Evolutionary conservation across 1,284 basidiomycete species (phyloP).

Genomic region (Leccinum pachyderme): DNA sequence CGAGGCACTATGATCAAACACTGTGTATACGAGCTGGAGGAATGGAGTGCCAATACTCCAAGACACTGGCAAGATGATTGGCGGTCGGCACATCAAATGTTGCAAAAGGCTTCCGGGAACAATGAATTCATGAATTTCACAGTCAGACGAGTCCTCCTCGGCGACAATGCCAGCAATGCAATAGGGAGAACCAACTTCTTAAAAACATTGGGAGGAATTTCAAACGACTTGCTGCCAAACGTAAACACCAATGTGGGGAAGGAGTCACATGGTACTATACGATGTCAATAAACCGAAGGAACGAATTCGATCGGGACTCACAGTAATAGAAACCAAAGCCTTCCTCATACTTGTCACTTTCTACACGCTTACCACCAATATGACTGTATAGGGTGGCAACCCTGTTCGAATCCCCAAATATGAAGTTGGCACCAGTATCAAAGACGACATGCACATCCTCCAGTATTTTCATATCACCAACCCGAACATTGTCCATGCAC

Average conservation of each 20-base stretch:
- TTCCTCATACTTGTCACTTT: too few relatives aligned
- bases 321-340: background rate
- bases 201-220: background rate
- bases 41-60: background rate
- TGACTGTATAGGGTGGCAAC: background rate
- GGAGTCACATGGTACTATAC: background rate
- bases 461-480: background rate
- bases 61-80: background rate
- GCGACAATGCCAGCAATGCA: background rate
- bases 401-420: background rate
- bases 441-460: background rate
- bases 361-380: background rate
- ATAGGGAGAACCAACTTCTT: background rate
- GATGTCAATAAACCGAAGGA: too few relatives aligned
- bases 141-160: background rate
- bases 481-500: background rate
- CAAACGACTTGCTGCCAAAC: background rate
- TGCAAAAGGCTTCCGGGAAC: too few relatives aligned
- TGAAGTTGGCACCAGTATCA: background rate
- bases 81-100: too few relatives aligned
- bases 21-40: background rate
- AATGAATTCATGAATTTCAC: background rate
- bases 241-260: background rate
- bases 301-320: background rate
- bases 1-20: background rate